Conservation (phyloP, 179 eudicot species). For the Silene vulgaris region DNA sequence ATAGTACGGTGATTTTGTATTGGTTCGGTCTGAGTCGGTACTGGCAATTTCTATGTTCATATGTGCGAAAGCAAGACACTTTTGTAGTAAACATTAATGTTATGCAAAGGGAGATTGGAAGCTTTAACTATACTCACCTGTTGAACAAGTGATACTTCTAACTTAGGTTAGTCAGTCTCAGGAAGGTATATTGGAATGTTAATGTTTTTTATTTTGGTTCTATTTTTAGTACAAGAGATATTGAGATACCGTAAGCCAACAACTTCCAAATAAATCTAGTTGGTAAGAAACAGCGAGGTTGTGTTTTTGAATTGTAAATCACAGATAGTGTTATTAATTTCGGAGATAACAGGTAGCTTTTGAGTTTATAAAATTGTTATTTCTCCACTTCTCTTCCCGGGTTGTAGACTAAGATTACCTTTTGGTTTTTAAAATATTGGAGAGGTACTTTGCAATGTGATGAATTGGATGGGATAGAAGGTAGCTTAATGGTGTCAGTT, state of each 20-base stretch:
- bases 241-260: not conserved
- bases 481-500: not conserved
- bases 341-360: not conserved
- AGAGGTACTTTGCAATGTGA: too few species aligned
- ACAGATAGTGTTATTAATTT: not conserved
- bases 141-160: too few species aligned
- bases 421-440: too few species aligned
- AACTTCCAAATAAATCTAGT: not conserved
- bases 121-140: slow-evolving; percentile 1
- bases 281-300: not conserved
- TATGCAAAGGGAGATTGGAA: not conserved
- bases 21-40: not conserved
- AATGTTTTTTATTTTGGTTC: not conserved
- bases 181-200: not conserved
- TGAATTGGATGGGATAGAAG: too few species aligned
- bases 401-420: too few species aligned
- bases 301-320: not conserved
- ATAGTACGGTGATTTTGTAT: not conserved
- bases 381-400: too few species aligned
- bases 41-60: not conserved
- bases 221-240: not conserved
- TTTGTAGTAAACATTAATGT: not conserved
- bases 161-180: not conserved
- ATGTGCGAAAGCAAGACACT: not conserved
- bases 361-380: not conserved